Evolutionary conservation across 805 yeast species (phyloP), one percentile per base, ranked within the genome.

Genomic region (Cyberlindnera suaveolens): DNA sequence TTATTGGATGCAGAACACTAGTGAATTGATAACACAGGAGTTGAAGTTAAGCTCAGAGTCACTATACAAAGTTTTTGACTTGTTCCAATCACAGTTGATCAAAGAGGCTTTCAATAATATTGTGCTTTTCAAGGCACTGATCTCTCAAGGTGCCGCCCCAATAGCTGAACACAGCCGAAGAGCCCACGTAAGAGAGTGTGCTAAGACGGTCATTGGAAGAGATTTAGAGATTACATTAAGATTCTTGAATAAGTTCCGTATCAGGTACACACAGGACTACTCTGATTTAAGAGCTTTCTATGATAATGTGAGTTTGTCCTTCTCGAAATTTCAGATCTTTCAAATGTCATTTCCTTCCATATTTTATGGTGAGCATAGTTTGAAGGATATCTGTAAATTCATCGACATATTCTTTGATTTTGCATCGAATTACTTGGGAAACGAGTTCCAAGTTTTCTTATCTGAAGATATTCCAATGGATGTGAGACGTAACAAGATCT

Each of bases 221-320:
- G 59, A 56, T 36, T 54, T 51, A 41, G 60, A 56, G 36, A 48
- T 57, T 15, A 46, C 50, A 2, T 34, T 57, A 34, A 52, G 60
- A 44, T 57, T 51, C 30, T 36, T 57, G 36, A 54, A 57, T 41
- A 56, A 52, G 42, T 56, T 56, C 33, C 43, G 50, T 38, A 46
- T 56, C 37, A 30, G 35, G 7, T 48, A 44, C 39, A 33, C 44
- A 0, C 38, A 23, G 10, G 41, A 47, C 18, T 11, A 47, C 9
- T 30, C 39, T 4, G 47, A 51, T 27, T 23, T 48, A 1, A 42
- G 47, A 20, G 26, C 34, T 7, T 50, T 57, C 32, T 48, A 49
- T 40, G 36, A 48, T 15, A 56, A 53, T 37, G 51, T 56, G 3
- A 45, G 47, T n/a, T 14, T 57, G 20, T 46, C 49, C 8, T 57